phyloP scores from a whole-genome alignment of 2,329 filamentous ascomycete species.

The Fusarium cyanostomum region DNA sequence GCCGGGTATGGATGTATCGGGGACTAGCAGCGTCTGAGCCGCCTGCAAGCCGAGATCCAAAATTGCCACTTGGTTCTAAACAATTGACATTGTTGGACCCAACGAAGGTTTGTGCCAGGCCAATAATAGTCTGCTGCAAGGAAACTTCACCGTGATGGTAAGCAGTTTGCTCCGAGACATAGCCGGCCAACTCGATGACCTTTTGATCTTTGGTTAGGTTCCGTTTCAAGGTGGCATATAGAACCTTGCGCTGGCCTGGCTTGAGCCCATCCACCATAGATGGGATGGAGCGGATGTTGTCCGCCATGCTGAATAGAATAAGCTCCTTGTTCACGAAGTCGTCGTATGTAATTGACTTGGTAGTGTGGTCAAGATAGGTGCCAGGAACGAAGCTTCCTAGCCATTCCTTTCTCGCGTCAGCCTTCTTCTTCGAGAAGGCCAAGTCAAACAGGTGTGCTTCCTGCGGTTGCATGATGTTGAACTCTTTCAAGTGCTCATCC shows the following conservation, averaged over 20 bases:
- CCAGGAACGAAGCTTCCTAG: constrained; percentile 90
- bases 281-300: constrained; percentile 95
- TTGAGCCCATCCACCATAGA: constrained; percentile 95
- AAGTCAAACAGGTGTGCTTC: constrained; percentile 89
- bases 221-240: constrained; percentile 91
- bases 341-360: constrained; percentile 80
- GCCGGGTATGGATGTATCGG: constrained; percentile 96
- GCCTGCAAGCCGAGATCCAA: constrained; percentile 93
- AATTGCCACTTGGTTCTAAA: constrained; percentile 95
- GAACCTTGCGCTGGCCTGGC: constrained; percentile 94
- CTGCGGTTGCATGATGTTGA: constrained; percentile 82
- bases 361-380: constrained; percentile 88
- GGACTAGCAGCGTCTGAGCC: constrained; percentile 92
- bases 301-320: constrained; percentile 98
- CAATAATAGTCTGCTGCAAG: constrained; percentile 92
- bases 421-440: constrained; percentile 98
- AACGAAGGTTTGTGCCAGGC: constrained; percentile 91
- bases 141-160: constrained; percentile 96
- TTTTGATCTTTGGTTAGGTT: constrained; percentile 95
- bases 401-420: constrained; percentile 97
- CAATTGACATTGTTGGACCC: constrained; percentile 98
- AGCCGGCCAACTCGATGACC: constrained; percentile 92
- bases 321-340: constrained; percentile 98
- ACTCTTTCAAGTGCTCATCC: constrained; percentile 92
- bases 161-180: constrained; percentile 86